These are phyloP conservation scores for Neurospora pannonica DNA, from an alignment of 495 filamentous ascomycete genomes.

Conservation along the genomic window DNA sequence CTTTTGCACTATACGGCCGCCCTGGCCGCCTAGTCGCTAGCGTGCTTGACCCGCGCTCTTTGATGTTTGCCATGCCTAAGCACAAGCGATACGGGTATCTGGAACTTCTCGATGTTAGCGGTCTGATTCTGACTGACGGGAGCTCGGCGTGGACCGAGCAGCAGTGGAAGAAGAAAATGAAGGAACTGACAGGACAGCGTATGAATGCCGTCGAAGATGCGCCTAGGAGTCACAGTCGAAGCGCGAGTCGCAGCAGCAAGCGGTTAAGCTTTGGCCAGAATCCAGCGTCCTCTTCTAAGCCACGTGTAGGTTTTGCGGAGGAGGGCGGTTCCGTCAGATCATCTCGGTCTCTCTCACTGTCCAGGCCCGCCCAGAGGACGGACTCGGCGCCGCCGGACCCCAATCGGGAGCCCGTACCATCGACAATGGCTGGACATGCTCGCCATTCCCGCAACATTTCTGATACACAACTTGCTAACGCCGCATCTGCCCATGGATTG, in stretches of 20 bases:
- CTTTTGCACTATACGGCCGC: constrained; percentile 85
- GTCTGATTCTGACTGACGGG: constrained; percentile 65
- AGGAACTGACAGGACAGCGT: constrained; percentile 77
- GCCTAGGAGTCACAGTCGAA: constrained; percentile 45
- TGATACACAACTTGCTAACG: constrained; percentile 21
- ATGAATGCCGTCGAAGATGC: constrained; percentile 49
- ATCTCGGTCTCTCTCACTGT: constrained; percentile 42
- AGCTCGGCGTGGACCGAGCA: constrained; percentile 73
- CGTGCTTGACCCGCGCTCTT: constrained; percentile 69
- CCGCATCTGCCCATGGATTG: constrained; percentile 1
- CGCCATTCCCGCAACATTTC: constrained; percentile 32
- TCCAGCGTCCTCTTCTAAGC: constrained; percentile 21
- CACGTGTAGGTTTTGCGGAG: constrained; percentile 57
- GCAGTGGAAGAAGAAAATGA: constrained; percentile 85
- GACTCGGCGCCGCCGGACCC: constrained; percentile 36
- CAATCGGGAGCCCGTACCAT: constrained; percentile 32
- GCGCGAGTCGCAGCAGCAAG: constrained; percentile 49
- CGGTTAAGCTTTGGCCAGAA: constrained; percentile 53
- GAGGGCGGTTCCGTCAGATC: constrained; percentile 44
- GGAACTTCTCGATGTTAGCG: constrained; percentile 75
- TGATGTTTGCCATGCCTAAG: constrained; percentile 98
- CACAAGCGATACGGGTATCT: constrained; percentile 83
- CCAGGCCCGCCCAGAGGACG: constrained; percentile 32
- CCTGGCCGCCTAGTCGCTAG: constrained; percentile 82
- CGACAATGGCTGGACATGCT: constrained; percentile 31